Percentiles rank a stretch among this genome's conserved stretches.
These are phyloP conservation scores for Drosera capensis DNA, from an alignment of 148 eudicot genomes.

Conservation along the genomic window DNA sequence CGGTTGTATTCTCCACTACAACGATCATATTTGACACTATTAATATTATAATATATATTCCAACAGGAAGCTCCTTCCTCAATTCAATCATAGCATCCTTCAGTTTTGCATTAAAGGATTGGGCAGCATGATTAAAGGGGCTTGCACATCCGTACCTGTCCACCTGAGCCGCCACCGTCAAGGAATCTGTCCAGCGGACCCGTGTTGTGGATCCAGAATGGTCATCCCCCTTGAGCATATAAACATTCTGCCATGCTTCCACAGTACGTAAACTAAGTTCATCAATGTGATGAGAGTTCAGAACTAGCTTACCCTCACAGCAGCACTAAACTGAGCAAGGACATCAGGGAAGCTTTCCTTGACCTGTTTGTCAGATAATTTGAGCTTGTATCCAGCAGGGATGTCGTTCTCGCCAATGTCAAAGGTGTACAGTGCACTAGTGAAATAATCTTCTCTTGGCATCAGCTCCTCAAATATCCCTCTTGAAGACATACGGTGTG, in stretches of 20 bases:
- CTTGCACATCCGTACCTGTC: slow-evolving; percentile 25
- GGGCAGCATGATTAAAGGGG: slow-evolving; percentile 22
- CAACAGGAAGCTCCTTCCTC: slow-evolving; percentile 21
- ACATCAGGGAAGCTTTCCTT: slow-evolving; percentile 25
- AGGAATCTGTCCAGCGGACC: slow-evolving; percentile 19
- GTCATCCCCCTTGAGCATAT: slow-evolving; percentile 26
- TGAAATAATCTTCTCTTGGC: slow-evolving; percentile 24
- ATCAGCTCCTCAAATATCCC: slow-evolving; percentile 15
- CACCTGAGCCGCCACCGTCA: slow-evolving; percentile 7
- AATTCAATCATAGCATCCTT: slow-evolving; percentile 19
- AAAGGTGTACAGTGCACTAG: slow-evolving; percentile 22
- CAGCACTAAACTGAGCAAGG: slow-evolving; percentile 14
- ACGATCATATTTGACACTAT: too few species aligned
- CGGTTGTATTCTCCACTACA: too few species aligned
- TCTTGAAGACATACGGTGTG: slow-evolving; percentile 3
- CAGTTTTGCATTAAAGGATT: slow-evolving; percentile 18
- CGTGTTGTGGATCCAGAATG: slow-evolving; percentile 37
- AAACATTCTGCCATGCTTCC: slow-evolving; percentile 1
- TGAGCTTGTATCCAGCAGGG: slow-evolving; percentile 18
- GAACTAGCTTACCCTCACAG: slow-evolving; percentile 13
- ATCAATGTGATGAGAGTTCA: not conserved
- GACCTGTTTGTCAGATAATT: slow-evolving; percentile 17
- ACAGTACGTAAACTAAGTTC: not conserved
- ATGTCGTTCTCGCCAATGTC: slow-evolving; percentile 42
- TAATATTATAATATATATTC: too few species aligned